Conservation (phyloP, 768 basidiomycete genomes). For the Fomitopsis pulvina region DNA sequence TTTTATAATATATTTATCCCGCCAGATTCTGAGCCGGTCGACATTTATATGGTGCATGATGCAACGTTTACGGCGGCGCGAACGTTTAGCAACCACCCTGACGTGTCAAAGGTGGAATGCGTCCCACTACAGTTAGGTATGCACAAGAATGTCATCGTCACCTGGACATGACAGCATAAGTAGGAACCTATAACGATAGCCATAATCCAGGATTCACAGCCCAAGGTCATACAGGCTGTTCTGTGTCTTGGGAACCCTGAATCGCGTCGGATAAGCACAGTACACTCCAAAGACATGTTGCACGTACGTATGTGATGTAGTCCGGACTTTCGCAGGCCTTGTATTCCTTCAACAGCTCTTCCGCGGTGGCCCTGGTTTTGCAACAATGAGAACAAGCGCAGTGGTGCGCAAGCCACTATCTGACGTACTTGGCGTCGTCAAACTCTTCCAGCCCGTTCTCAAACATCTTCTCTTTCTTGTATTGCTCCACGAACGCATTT, state of each 20-base stretch:
- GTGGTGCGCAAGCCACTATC: not conserved
- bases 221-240: constrained; percentile 10
- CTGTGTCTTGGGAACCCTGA: constrained; percentile 15
- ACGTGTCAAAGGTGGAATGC: too few species aligned
- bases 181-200: too few species aligned
- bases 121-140: too few species aligned
- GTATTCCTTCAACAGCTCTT: constrained; percentile 89
- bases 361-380: constrained; percentile 66
- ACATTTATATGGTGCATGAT: too few species aligned
- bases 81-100: too few species aligned
- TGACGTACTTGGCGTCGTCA: constrained; percentile 83
- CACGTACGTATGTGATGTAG: constrained; percentile 81
- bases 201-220: too few species aligned
- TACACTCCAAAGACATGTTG: not conserved
- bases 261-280: not conserved
- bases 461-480: constrained; percentile 96
- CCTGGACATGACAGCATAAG: too few species aligned
- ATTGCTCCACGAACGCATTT: constrained; percentile 95
- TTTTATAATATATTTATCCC: not conserved
- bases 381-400: not conserved
- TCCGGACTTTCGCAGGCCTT: constrained; percentile 93
- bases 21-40: too few species aligned
- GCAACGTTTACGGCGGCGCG: too few species aligned
- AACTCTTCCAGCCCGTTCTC: constrained; percentile 92
- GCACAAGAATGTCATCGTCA: too few species aligned